Base-by-base conservation (phyloP, 2,329 filamentous ascomycete genomes). In the Chaetomium sp. region DNA sequence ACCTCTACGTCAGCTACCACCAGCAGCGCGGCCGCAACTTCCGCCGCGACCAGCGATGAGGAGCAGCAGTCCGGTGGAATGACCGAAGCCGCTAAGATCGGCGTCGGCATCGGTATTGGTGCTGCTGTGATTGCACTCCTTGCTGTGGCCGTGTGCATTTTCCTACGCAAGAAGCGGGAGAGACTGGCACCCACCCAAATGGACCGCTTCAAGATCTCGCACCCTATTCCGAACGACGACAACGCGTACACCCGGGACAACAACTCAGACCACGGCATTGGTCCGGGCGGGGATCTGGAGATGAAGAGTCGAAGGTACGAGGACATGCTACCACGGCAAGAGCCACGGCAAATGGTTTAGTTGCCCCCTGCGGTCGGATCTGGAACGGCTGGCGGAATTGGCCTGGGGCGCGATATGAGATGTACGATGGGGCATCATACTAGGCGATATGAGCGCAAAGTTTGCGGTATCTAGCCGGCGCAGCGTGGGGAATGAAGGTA, bases 221-320 rank as follows among this genome's bases (percentile, higher is more conserved):
- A 76, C 19, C 79, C 80, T 2, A 72, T 81, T 65, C 72, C 76
- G 3, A 74, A 71, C 12, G 71, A 74, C 4, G 76, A 76, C 11
- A 71, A 71, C 19, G 41, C 55, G 5, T 75, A 72, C 54, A 69
- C 70, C 36, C 66, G 69, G 19, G 71, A 70, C 56, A 64, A 64
- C 51, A 69, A 68, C n/a, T 67, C 69, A 45, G 66, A 65, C 19
- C 68, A 71, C 55, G 72, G 75, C 53, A 67, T 71, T 45, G 69
- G 69, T 9, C 67, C 70, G 47, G 65, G 68, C 12, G 19, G 19
- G 19, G 77, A 79, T 47, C 70, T 81, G 44, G 79, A 82, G 61
- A 70, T 76, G 64, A 75, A 76, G 57, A 74, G 78, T 3, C 73
- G 76, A 57, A 74, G 78, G 43, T 83, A 83, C 60, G 80, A 83